A percentile compares a stretch with the other conserved stretches of the same genome.
Evolutionary conservation across 176 grass and related monocot genomes (phyloP).

Genomic region (Oryza longistaminata): DNA sequence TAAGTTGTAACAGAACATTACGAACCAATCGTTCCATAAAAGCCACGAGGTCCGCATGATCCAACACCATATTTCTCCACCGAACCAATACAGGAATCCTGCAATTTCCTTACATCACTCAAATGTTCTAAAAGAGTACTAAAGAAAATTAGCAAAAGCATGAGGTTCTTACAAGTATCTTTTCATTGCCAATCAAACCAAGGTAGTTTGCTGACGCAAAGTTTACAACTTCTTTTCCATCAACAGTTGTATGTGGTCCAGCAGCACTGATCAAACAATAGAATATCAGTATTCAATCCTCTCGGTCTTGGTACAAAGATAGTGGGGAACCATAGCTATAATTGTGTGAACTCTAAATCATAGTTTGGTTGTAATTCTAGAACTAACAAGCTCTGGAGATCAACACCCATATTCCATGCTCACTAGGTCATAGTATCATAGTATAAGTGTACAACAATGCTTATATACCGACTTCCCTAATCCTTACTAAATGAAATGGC

Average conservation of each 20-base stretch:
- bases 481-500: background rate
- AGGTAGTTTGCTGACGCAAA: slow-evolving; percentile 70
- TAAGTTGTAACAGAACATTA: background rate
- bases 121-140: background rate
- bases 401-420: background rate
- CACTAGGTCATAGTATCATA: background rate
- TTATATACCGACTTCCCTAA: background rate
- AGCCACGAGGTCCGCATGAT: slow-evolving; percentile 61
- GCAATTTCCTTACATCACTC: slow-evolving; percentile 1
- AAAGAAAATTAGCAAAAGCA: background rate
- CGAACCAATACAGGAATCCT: slow-evolving; percentile 55
- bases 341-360: background rate
- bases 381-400: background rate
- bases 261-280: slow-evolving; percentile 45
- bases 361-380: background rate
- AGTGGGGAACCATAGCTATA: background rate
- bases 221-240: slow-evolving; percentile 63
- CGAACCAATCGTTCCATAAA: slow-evolving; percentile 61
- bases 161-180: slow-evolving; percentile 47
- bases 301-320: background rate
- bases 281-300: background rate
- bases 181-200: slow-evolving; percentile 57
- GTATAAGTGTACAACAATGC: background rate
- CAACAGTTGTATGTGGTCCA: slow-evolving; percentile 49
- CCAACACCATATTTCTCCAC: slow-evolving; percentile 73